Conservation (phyloP, 164 flowering plant genomes). For the Sedum album region DNA sequence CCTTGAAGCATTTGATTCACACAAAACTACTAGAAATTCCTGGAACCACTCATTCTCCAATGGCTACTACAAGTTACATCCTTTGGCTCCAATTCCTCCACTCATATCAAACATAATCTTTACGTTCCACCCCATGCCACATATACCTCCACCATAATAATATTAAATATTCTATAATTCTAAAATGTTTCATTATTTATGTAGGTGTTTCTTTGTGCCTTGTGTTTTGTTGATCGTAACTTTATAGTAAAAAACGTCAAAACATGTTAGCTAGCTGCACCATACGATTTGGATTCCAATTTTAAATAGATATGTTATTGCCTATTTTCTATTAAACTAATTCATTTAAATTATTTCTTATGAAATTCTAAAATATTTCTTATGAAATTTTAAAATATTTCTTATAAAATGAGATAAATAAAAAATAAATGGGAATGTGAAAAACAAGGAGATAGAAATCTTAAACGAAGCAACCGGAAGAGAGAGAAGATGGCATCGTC, state of each 20-base stretch:
- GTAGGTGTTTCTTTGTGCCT: no score
- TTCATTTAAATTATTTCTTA: no score
- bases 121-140: background rate
- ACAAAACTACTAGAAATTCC: background rate
- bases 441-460: background rate
- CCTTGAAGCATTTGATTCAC: background rate
- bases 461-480: background rate
- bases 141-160: background rate
- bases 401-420: background rate
- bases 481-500: slow-evolving; percentile 1
- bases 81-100: background rate
- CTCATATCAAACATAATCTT: background rate
- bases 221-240: no score
- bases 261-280: no score
- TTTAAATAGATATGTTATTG: no score
- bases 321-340: no score
- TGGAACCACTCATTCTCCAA: background rate
- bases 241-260: no score
- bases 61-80: background rate
- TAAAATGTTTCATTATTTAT: no score
- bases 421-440: background rate
- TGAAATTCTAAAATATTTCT: no score
- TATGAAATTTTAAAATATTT: no score
- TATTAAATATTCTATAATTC: no score
- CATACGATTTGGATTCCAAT: no score